Percentiles rank a stretch among this genome's conserved stretches.
phyloP scores from a whole-genome alignment of 2,329 filamentous ascomycete genomes.

The Pseudonectria foliicola region DNA sequence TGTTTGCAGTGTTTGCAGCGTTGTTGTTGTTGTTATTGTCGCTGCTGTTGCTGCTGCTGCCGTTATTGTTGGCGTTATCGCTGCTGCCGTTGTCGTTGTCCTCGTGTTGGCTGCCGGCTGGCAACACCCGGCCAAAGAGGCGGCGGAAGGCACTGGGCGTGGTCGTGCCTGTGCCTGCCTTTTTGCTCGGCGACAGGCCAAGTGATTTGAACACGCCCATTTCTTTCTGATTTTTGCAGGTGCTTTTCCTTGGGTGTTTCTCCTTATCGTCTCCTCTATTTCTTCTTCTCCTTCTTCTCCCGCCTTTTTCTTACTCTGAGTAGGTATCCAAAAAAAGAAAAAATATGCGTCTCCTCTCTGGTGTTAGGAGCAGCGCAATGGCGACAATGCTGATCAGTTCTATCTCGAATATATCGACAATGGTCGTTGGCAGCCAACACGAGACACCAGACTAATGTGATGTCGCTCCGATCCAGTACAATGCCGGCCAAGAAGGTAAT shows the following conservation, averaged over 20 bases:
- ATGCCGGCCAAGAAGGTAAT: slow-evolving; percentile 14
- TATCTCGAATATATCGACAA: too few species aligned
- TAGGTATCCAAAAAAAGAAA: too few species aligned
- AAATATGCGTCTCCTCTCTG: too few species aligned
- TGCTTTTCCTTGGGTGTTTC: not conserved
- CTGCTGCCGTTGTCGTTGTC: slow-evolving; percentile 8
- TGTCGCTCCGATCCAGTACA: not conserved
- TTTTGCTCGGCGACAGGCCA: slow-evolving; percentile 24
- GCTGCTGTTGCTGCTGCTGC: slow-evolving; percentile 3
- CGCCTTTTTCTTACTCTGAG: not conserved
- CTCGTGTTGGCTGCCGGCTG: slow-evolving; percentile 15
- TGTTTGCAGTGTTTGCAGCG: too few species aligned
- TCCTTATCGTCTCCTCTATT: not conserved
- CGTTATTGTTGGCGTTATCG: slow-evolving; percentile 5
- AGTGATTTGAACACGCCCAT: slow-evolving; percentile 25
- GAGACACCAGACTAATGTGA: not conserved
- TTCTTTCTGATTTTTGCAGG: not conserved
- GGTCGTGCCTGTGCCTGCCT: slow-evolving; percentile 20
- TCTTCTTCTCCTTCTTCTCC: not conserved
- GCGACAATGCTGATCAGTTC: too few species aligned
- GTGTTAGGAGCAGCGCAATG: too few species aligned
- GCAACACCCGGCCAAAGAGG: slow-evolving; percentile 22
- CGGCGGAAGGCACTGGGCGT: slow-evolving; percentile 22
- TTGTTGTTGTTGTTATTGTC: slow-evolving; percentile 3
- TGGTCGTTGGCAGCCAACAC: too few species aligned